These are phyloP conservation scores for Phytophthora cactorum DNA, from an alignment of 352 stramenopile genomes.

Conservation along the genomic window DNA sequence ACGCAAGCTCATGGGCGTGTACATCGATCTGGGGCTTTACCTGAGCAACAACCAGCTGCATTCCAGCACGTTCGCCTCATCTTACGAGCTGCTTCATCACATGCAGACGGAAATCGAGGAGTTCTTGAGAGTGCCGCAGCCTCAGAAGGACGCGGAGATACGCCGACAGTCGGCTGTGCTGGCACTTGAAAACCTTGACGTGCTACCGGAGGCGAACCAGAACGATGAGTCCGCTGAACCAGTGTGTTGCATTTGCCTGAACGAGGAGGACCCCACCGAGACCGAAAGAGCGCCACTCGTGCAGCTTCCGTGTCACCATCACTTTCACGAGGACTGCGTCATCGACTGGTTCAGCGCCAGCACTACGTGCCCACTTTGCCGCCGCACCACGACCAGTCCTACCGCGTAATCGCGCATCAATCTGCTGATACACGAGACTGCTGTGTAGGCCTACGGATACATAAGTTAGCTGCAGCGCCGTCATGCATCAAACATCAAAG, in stretches of 20 bases:
- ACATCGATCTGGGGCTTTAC: constrained; percentile 59
- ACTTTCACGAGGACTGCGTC: constrained; percentile 74
- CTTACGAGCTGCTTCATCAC: constrained; percentile 19
- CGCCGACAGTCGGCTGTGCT: constrained; percentile 47
- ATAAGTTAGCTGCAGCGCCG: constrained; percentile 1
- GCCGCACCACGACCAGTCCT: constrained; percentile 26
- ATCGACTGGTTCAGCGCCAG: constrained; percentile 72
- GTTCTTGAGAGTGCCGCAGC: constrained; percentile 53
- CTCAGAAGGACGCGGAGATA: constrained; percentile 48
- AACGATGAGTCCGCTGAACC: constrained; percentile 10
- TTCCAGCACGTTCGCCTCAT: constrained; percentile 22
- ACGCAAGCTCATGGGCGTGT: constrained; percentile 51
- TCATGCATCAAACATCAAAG: background rate
- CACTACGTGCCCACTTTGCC: constrained; percentile 66
- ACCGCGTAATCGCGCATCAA: constrained; percentile 15
- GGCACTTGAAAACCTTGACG: constrained; percentile 41
- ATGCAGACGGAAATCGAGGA: constrained; percentile 43
- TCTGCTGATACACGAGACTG: background rate
- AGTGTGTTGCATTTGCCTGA: constrained; percentile 58
- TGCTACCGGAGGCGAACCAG: background rate
- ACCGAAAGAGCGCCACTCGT: constrained; percentile 33
- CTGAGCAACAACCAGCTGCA: constrained; percentile 37
- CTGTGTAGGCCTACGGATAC: background rate
- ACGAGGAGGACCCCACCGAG: constrained; percentile 27
- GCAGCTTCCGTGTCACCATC: constrained; percentile 53